phyloP scores from a whole-genome alignment of 2,329 filamentous ascomycete species.

The Cordyceps fumosorosea region DNA sequence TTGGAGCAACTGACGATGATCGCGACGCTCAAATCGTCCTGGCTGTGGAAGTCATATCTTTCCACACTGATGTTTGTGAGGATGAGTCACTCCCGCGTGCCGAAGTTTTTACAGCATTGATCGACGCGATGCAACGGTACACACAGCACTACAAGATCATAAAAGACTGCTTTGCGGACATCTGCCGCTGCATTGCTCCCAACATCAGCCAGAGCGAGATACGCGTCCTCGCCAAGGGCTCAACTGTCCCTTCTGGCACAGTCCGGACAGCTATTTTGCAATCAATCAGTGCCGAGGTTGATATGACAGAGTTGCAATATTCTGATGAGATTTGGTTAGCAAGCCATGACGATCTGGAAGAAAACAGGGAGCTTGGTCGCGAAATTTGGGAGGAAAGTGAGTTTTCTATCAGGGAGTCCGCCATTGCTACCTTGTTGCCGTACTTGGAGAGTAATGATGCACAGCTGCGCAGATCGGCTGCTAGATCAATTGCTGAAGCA shows the following conservation, averaged over 20 bases:
- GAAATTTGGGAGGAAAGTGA: conserved; percentile 96
- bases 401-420: conserved; percentile 60
- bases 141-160: conserved; percentile 91
- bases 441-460: conserved; percentile 76
- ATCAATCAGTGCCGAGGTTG: conserved; percentile 83
- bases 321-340: conserved; percentile 91
- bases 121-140: conserved; percentile 80
- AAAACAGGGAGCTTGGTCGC: conserved; percentile 75
- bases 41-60: conserved; percentile 79
- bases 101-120: conserved; percentile 64
- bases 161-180: conserved; percentile 84
- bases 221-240: conserved; percentile 65
- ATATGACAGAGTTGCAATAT: conserved; percentile 79
- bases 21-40: conserved; percentile 85
- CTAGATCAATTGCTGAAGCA: conserved; percentile 72
- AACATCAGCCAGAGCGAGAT: conserved; percentile 73
- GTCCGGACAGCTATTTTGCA: conserved; percentile 83
- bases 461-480: conserved; percentile 76
- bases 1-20: conserved; percentile 67
- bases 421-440: conserved; percentile 61
- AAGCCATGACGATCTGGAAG: conserved; percentile 81
- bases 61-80: conserved; percentile 75
- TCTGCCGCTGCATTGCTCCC: conserved; percentile 75
- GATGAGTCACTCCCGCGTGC: conserved; percentile 70
- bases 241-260: conserved; percentile 69